Base-by-base conservation (phyloP, 1,284 basidiomycete genomes). In the Somion occarium region DNA sequence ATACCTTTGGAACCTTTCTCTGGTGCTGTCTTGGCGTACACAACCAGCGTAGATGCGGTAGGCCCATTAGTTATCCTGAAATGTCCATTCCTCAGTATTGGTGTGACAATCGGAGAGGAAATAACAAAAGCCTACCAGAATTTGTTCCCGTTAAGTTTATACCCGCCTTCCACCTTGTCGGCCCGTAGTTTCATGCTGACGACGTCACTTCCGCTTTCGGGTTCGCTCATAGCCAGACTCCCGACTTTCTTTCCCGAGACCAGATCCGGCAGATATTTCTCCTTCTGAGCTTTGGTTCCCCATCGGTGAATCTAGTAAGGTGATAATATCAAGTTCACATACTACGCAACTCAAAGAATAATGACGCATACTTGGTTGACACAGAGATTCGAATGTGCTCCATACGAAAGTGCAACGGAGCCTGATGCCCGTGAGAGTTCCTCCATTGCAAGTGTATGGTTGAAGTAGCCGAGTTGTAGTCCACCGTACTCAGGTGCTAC, bases 41-140 rank as follows among this genome's bases (percentile, higher is more conserved):
- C 91, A 19, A 98, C 85, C 24, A 97, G 78, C 0, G 93, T 97
- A 11, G 87, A 89, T 1, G 95, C 91, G 23, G 85, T 75, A 1
- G 94, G 92, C 3, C 93, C 93, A 66, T 98, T 98, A 25, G 95
- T 98, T 66, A 98, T 98, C 92, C 91, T 92, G 56, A 3, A 48
- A 23, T 5, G 38, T 18, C 2, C 5, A 3, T 59, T 30, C 38
- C 30, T 50, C 23, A 47, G 22, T 11, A 44, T 18, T 34, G 7
- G 27, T 20, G 9, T 11, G 13, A 48, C 15, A 9, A 23, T n/a
- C 30, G 1, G 25, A 18, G 11, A 4, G 19, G 34, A 15, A n/a
- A 22, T 15, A 50, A 34, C 2, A 13, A n/a, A 12, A 9, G 56
- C 82, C 54, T 54, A 90, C 93, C 93, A 97, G 71, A 93, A 93